Percentiles rank a stretch among this genome's conserved stretches.
These are phyloP conservation scores for Amanita brunnescens DNA, from an alignment of 768 basidiomycete genomes.

Conservation along the genomic window DNA sequence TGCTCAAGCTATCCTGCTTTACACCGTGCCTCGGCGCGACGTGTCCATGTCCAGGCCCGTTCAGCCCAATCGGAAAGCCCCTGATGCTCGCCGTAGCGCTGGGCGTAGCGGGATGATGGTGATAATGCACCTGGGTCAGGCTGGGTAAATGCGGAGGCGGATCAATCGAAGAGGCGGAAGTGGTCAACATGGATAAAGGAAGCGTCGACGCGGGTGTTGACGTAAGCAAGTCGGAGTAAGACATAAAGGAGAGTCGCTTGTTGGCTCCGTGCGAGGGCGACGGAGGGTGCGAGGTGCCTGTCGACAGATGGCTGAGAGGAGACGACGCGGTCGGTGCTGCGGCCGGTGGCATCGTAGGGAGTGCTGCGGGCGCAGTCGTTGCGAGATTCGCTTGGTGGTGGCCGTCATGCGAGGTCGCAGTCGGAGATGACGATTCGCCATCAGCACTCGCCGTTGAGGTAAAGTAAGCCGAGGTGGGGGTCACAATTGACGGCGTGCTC, in stretches of 20 bases:
- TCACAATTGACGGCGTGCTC: constrained; percentile 26
- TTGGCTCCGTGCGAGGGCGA: constrained; percentile 38
- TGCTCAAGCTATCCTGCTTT: constrained; percentile 28
- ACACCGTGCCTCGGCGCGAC: constrained; percentile 7
- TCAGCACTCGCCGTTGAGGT: constrained; percentile 19
- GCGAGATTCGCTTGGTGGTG: neutral
- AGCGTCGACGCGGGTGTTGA: constrained; percentile 67
- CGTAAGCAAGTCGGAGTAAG: constrained; percentile 77
- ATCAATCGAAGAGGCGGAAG: constrained; percentile 42
- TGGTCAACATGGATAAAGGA: constrained; percentile 67
- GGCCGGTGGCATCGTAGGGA: constrained; percentile 11
- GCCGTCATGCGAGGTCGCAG: constrained; percentile 1
- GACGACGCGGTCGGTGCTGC: constrained; percentile 10
- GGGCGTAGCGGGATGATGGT: constrained; percentile 2
- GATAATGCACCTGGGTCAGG: constrained; percentile 12
- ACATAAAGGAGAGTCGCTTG: constrained; percentile 83
- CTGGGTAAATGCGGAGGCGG: constrained; percentile 70
- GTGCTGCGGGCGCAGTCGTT: neutral
- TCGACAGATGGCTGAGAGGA: neutral
- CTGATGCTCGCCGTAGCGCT: constrained; percentile 19
- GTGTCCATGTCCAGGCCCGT: neutral
- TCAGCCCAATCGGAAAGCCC: constrained; percentile 13
- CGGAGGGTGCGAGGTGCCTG: constrained; percentile 15
- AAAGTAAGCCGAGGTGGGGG: constrained; percentile 43
- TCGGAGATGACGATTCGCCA: neutral